These are phyloP conservation scores for Mortierella sp. DNA, from an alignment of 371 early-diverging fungal genomes.

Conservation along the genomic window DNA sequence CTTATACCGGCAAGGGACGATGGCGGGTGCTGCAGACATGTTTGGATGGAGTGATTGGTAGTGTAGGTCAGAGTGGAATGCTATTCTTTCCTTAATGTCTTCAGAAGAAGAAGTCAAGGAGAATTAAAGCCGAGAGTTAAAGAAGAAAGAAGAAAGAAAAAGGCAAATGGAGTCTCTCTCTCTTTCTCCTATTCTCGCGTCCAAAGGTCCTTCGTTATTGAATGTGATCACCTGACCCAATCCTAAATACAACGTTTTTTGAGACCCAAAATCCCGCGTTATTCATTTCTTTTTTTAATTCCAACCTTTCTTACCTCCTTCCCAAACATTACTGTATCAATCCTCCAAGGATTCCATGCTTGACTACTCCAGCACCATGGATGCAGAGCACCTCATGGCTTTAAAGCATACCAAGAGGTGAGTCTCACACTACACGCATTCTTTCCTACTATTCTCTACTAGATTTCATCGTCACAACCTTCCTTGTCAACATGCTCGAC, in stretches of 20 bases:
- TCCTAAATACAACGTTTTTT: too few species aligned
- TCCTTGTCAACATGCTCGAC: background rate
- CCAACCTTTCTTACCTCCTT: too few species aligned
- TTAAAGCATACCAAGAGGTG: slow-evolving; percentile 47
- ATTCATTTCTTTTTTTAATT: background rate
- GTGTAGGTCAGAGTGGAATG: too few species aligned
- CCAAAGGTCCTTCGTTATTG: too few species aligned
- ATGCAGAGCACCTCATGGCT: slow-evolving; percentile 51
- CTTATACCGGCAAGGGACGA: slow-evolving; percentile 77
- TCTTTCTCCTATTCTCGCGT: too few species aligned
- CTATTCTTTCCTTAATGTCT: too few species aligned
- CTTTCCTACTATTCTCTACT: background rate
- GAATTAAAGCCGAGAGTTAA: background rate
- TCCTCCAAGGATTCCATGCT: slow-evolving; percentile 5
- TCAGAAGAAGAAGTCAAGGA: too few species aligned
- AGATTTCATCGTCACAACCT: background rate
- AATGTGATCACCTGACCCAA: too few species aligned
- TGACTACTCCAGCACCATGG: slow-evolving; percentile 34
- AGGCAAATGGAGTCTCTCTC: background rate
- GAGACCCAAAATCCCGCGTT: too few species aligned
- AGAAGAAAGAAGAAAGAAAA: background rate
- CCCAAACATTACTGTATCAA: too few species aligned
- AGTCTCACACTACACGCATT: background rate
- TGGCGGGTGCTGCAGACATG: slow-evolving; percentile 30
- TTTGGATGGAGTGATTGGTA: background rate